phyloP scores from a whole-genome alignment of 768 basidiomycete genomes.

The Termitomyces sp. region DNA sequence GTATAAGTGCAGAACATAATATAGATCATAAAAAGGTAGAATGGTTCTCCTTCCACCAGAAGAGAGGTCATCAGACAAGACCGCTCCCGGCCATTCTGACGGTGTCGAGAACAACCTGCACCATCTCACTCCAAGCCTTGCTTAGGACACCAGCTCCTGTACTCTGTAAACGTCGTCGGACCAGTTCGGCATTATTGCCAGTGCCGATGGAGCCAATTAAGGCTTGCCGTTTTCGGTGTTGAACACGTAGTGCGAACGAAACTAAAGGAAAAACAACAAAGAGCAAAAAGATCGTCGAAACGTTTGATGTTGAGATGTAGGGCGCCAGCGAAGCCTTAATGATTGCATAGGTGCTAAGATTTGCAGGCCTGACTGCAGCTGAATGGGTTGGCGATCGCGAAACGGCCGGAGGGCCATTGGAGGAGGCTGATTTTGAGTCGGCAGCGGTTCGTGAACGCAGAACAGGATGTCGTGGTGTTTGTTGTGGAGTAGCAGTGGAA shows the following conservation, averaged over 20 bases:
- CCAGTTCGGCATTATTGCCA: constrained; percentile 50
- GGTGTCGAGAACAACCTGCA: constrained; percentile 59
- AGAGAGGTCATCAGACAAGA: constrained; percentile 43
- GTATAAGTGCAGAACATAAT: not conserved
- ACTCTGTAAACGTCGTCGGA: constrained; percentile 50
- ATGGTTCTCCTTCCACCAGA: not conserved
- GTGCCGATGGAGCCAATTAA: constrained; percentile 15
- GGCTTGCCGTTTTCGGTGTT: constrained; percentile 35
- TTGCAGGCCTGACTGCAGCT: constrained; percentile 19
- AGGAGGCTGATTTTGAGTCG: constrained; percentile 15
- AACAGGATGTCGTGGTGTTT: constrained; percentile 14
- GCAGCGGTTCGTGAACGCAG: constrained; percentile 15
- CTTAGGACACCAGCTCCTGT: constrained; percentile 32
- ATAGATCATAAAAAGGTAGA: not conserved
- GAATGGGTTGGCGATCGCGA: constrained; percentile 16
- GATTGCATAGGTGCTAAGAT: constrained; percentile 33
- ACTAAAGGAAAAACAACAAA: constrained; percentile 44
- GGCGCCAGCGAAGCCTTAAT: constrained; percentile 46
- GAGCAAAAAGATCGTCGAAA: constrained; percentile 46
- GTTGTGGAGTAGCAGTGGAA: constrained; percentile 31
- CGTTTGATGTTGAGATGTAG: constrained; percentile 44
- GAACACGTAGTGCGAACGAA: constrained; percentile 49
- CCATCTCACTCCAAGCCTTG: constrained; percentile 47
- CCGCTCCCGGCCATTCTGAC: constrained; percentile 77
- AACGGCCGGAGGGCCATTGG: constrained; percentile 10